A percentile compares a stretch with the other conserved stretches of the same genome.
Conservation (phyloP, 805 yeast genomes). For the Kluyveromyces dobzhanskii region DNA sequence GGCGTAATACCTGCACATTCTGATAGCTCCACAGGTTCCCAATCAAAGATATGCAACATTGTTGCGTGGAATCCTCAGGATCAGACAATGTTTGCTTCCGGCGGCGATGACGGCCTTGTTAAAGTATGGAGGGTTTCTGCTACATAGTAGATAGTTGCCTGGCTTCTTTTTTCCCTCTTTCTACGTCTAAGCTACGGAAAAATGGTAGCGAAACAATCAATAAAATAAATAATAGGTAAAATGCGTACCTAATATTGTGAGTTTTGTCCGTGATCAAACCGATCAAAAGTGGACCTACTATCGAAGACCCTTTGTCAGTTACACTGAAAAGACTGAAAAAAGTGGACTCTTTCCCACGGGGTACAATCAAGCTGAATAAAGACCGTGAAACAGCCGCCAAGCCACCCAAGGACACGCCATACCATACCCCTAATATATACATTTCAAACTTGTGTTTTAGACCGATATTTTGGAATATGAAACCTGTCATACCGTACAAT, state of each 20-base stretch:
- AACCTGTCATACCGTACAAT: slow-evolving; percentile 61
- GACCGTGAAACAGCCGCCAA: slow-evolving; percentile 63
- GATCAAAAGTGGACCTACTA: slow-evolving; percentile 65
- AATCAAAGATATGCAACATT: slow-evolving; percentile 47
- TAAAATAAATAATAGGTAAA: slow-evolving; percentile 50
- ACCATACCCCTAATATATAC: slow-evolving; percentile 63
- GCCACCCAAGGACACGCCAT: slow-evolving; percentile 70
- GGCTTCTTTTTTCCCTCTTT: slow-evolving; percentile 55
- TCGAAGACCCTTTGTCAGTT: slow-evolving; percentile 74
- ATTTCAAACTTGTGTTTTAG: slow-evolving; percentile 57
- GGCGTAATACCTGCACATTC: slow-evolving; percentile 27
- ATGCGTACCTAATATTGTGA: slow-evolving; percentile 66
- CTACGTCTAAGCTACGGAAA: slow-evolving; percentile 46
- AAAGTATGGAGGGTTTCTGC: slow-evolving; percentile 51
- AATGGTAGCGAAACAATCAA: slow-evolving; percentile 50
- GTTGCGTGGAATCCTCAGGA: slow-evolving; percentile 62
- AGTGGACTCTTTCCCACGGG: slow-evolving; percentile 65
- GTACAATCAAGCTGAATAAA: slow-evolving; percentile 58
- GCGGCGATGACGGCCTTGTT: slow-evolving; percentile 72
- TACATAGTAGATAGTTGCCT: slow-evolving; percentile 23
- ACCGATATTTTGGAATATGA: slow-evolving; percentile 46
- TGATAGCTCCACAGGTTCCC: slow-evolving; percentile 12
- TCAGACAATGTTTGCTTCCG: slow-evolving; percentile 60
- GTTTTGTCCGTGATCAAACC: slow-evolving; percentile 65
- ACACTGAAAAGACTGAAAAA: slow-evolving; percentile 70